Conservation (phyloP, 148 eudicot genomes). For the Silene uniflora region DNA sequence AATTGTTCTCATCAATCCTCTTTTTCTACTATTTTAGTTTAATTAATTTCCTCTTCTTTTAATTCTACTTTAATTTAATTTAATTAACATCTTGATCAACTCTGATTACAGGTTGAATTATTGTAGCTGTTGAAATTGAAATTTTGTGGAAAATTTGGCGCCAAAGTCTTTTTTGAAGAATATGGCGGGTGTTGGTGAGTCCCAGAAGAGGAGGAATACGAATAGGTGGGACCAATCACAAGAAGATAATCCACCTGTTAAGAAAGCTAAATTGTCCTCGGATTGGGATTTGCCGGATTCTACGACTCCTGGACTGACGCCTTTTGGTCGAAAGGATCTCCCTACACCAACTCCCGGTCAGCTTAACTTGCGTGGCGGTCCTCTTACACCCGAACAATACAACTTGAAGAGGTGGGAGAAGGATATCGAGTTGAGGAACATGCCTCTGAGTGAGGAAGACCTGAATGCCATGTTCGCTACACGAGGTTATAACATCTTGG, state of each 20-base stretch:
- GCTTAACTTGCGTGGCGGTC: constrained; percentile 61
- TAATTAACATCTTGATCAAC: too few relatives aligned
- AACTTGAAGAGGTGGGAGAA: constrained; percentile 90
- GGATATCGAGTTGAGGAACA: constrained; percentile 90
- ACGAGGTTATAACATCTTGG: constrained; percentile 91
- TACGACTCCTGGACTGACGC: constrained; percentile 92
- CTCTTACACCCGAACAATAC: constrained; percentile 83
- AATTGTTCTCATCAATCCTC: too few relatives aligned
- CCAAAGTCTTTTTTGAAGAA: too few relatives aligned
- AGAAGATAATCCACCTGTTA: constrained; percentile 44
- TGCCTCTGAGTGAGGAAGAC: constrained; percentile 91
- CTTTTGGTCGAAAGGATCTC: constrained; percentile 69
- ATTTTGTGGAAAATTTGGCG: too few relatives aligned
- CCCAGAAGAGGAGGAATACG: constrained; percentile 79
- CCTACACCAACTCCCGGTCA: constrained; percentile 85
- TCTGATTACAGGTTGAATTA: too few relatives aligned
- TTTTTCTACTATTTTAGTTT: too few relatives aligned
- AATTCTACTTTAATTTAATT: too few relatives aligned
- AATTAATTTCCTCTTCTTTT: too few relatives aligned
- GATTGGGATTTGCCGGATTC: constrained; percentile 98
- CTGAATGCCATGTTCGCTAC: constrained; percentile 84
- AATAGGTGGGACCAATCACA: constrained; percentile 93
- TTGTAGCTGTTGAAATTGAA: too few relatives aligned
- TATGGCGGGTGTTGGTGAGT: too few relatives aligned
- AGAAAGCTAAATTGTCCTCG: constrained; percentile 70